Evolutionary conservation across 768 basidiomycete species (phyloP), one percentile per base, ranked within the genome.

Genomic region (Vararia minispora): DNA sequence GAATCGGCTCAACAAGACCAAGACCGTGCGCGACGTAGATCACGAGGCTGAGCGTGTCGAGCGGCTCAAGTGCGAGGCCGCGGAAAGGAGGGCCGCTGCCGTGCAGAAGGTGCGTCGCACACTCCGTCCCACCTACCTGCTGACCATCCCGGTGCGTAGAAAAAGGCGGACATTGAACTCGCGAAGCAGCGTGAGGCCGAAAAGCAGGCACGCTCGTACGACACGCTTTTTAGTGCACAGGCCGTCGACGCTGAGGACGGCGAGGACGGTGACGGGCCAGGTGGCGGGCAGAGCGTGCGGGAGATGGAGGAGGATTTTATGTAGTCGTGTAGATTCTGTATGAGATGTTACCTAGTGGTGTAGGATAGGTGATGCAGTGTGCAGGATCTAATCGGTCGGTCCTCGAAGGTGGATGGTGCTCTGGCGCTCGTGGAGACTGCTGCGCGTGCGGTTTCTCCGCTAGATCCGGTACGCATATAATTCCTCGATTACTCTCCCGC

Each of bases 1-100:
- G 24, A 97, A 97, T 53, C 76, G 92, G 20, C 64, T 97, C 29
- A 91, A 87, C 61, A 95, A 94, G 64, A 97, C 92, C 11, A 97
- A 92, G 52, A 62, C 74, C 35, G 88, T 88, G 59, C 70, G 66
- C 21, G 68, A 72, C 25, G 87, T 95, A 17, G 87, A 98, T 50
- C 92, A 97, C 51, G 94, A 98, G 53, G 76, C 81, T 48, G 92
- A 94, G 48, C 69, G 71, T 17, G 63, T 88, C 20, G 90, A 89
- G 22, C 71, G 94, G 13, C 56, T 89, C 49, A 91, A 89, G 55
- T 62, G 64, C 39, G 89, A 90, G 53, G 77, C 72, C 30, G 72
- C 78, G 1, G 59, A 60, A 20, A 76, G 79, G 35, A 68, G 80
- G 37, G 68, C 65, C 2, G 69, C 64, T 0, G 84, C 80, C 2